A percentile compares a stretch with the other conserved stretches of the same genome.
phyloP scores from a whole-genome alignment of 1,284 basidiomycete species.

The Irpex lacteus region DNA sequence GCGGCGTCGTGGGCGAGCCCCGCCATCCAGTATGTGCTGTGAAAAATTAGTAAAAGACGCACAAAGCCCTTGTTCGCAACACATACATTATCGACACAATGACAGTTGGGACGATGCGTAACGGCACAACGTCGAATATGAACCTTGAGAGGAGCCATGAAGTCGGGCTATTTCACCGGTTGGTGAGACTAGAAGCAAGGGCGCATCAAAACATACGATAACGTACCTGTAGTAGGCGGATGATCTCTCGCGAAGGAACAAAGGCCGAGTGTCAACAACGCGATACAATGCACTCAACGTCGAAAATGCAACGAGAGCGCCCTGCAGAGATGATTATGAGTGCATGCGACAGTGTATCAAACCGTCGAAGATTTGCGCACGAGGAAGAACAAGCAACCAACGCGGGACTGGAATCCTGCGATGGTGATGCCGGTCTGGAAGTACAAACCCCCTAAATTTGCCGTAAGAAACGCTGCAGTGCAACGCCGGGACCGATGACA shows the following conservation, averaged over 20 bases:
- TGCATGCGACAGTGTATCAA: background rate
- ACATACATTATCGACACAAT: slow-evolving; percentile 75
- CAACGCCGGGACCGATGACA: slow-evolving; percentile 3
- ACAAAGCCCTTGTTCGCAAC: background rate
- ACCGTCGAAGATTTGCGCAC: slow-evolving; percentile 38
- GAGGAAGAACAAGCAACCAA: slow-evolving; percentile 91
- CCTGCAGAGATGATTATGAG: slow-evolving; percentile 32
- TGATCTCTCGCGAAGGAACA: slow-evolving; percentile 87
- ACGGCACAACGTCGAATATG: slow-evolving; percentile 81
- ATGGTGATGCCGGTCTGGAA: slow-evolving; percentile 77
- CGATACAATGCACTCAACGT: slow-evolving; percentile 86
- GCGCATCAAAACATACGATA: background rate
- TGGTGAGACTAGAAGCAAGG: slow-evolving; percentile 1
- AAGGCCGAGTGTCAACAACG: slow-evolving; percentile 72
- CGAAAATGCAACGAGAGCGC: slow-evolving; percentile 84
- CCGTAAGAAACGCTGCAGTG: background rate
- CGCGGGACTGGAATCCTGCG: slow-evolving; percentile 87
- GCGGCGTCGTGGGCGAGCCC: slow-evolving; percentile 59
- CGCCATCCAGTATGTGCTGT: slow-evolving; percentile 89
- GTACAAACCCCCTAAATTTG: slow-evolving; percentile 69
- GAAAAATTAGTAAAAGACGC: background rate
- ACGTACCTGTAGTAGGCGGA: slow-evolving; percentile 73
- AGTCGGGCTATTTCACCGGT: slow-evolving; percentile 49
- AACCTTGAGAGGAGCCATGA: slow-evolving; percentile 85
- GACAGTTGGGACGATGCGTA: slow-evolving; percentile 83